phyloP scores from a whole-genome alignment of 176 grass and related monocot genomes.

The Ampelocalamus luodianensis region DNA sequence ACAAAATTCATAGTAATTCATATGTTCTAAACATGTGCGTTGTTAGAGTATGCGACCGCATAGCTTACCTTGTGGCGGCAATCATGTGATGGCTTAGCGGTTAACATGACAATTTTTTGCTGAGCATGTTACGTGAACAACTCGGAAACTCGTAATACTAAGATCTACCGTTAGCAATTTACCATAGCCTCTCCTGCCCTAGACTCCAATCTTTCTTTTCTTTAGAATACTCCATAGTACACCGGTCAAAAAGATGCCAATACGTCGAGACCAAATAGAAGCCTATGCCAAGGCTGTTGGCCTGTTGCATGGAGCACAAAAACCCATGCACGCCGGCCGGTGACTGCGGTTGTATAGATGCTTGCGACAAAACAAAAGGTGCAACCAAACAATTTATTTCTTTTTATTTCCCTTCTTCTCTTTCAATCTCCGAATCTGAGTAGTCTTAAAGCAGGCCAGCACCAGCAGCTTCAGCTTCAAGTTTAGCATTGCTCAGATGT shows the following conservation, averaged over 20 bases:
- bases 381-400: conserved; percentile 28
- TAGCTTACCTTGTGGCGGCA: not conserved
- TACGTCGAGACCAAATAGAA: conserved; percentile 29
- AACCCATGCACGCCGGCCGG: conserved; percentile 47
- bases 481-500: conserved; percentile 43
- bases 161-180: not conserved
- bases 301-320: conserved; percentile 27
- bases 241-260: conserved; percentile 46
- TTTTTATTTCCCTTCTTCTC: not conserved
- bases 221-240: not conserved
- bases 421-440: conserved; percentile 48
- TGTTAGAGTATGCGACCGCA: not conserved
- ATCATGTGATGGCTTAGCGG: not conserved
- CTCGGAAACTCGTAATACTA: not conserved
- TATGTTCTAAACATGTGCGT: not conserved
- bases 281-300: conserved; percentile 38
- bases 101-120: not conserved
- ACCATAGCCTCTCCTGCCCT: not conserved
- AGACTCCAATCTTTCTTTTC: not conserved
- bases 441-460: conserved; percentile 34
- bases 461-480: conserved; percentile 61
- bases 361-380: conserved; percentile 59
- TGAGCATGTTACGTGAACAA: not conserved
- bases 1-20: not conserved
- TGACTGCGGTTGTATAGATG: conserved; percentile 41